Percentiles rank a stretch among this genome's conserved stretches.
phyloP scores from a whole-genome alignment of 768 basidiomycete species.

The Pilatotrama ljubarskyi region DNA sequence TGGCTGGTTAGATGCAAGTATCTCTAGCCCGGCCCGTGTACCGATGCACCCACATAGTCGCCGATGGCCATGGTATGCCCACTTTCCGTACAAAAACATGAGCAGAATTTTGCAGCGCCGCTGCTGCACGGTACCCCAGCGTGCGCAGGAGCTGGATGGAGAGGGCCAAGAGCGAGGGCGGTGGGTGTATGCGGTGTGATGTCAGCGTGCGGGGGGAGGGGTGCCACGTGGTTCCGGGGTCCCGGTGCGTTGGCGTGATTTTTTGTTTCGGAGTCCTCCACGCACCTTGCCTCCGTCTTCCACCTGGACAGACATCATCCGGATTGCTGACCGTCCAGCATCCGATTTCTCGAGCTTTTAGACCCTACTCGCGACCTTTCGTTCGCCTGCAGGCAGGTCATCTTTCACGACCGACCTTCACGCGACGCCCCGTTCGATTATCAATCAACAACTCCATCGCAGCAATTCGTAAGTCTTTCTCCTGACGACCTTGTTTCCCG shows the following conservation, averaged over 20 bases:
- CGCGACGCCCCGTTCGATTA: constrained; percentile 56
- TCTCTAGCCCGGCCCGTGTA: no score
- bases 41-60: no score
- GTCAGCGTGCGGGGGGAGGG: constrained; percentile 5
- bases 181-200: background rate
- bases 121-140: no score
- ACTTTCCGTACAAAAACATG: no score
- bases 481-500: constrained; percentile 15
- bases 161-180: background rate
- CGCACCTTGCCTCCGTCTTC: constrained; percentile 30
- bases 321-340: constrained; percentile 35
- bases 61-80: no score
- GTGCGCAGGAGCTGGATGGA: no score
- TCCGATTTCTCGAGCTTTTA: constrained; percentile 29
- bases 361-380: constrained; percentile 42
- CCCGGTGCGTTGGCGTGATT: constrained; percentile 19
- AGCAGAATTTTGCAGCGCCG: no score
- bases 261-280: constrained; percentile 25
- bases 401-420: constrained; percentile 78
- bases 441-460: constrained; percentile 48
- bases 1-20: no score
- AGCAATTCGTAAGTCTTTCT: constrained; percentile 35
- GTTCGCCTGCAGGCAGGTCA: constrained; percentile 90
- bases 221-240: constrained; percentile 21
- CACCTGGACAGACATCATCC: constrained; percentile 33